Conservation (phyloP, 805 yeast species). For the Saccharomycopsis sp. region DNA sequence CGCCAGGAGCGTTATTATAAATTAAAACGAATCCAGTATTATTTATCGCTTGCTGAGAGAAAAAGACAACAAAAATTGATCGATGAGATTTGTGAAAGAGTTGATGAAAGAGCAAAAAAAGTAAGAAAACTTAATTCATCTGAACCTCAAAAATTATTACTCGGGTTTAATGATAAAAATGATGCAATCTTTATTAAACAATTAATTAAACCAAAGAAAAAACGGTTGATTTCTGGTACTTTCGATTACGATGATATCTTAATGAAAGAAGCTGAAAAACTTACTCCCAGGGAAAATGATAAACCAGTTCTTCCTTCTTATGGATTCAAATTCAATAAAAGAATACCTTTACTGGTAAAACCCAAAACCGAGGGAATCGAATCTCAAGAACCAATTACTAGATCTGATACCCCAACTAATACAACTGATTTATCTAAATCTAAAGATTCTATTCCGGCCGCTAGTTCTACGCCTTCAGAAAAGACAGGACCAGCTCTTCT, state of each 20-base stretch:
- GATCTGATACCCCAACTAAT: no score
- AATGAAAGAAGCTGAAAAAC: conserved; percentile 6
- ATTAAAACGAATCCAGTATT: conserved; percentile 3
- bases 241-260: conserved; percentile 13
- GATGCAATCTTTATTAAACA: not conserved
- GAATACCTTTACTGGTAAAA: not conserved
- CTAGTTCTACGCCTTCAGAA: not conserved
- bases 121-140: not conserved
- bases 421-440: no score
- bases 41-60: not conserved
- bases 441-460: no score
- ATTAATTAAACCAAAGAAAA: not conserved
- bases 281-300: not conserved
- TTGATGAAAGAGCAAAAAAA: not conserved
- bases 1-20: conserved; percentile 9
- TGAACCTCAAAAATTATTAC: not conserved
- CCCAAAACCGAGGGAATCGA: not conserved
- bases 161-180: not conserved
- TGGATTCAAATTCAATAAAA: conserved; percentile 9
- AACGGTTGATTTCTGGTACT: conserved; percentile 3
- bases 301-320: conserved; percentile 1
- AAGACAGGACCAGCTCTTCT: not conserved
- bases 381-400: not conserved
- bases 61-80: conserved; percentile 3
- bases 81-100: conserved; percentile 9